A percentile compares a stretch with the other conserved stretches of the same genome.
Evolutionary conservation across 257 asterid species (phyloP).

Genomic region (Linaria vulgaris): DNA sequence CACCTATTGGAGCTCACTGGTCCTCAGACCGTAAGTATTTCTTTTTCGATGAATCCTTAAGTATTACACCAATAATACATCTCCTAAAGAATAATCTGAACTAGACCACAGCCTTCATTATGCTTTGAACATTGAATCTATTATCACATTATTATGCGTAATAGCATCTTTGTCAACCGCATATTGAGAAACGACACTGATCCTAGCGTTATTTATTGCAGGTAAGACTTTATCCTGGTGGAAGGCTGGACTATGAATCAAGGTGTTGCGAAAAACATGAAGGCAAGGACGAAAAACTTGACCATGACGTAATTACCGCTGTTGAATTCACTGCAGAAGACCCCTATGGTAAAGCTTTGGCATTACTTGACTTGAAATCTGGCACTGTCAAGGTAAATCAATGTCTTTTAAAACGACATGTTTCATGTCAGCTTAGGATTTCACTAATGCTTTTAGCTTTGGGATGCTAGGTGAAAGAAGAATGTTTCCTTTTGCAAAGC

Average conservation of each 20-base stretch:
- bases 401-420: not conserved
- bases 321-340: conserved; percentile 68
- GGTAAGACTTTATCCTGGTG: conserved; percentile 78
- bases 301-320: conserved; percentile 63
- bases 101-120: conserved; percentile 5
- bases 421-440: conserved; percentile 20
- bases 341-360: conserved; percentile 82
- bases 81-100: conserved; percentile 4
- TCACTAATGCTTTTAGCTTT: conserved; percentile 14
- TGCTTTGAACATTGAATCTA: not conserved
- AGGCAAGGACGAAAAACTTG: conserved; percentile 36
- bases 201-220: conserved; percentile 28
- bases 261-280: conserved; percentile 58
- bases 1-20: conserved; percentile 74
- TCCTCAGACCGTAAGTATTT: conserved; percentile 60
- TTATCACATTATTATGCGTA: not conserved
- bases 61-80: not conserved
- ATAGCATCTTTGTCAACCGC: not conserved
- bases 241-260: conserved; percentile 76
- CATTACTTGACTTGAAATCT: conserved; percentile 65
- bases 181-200: not conserved
- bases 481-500: conserved; percentile 69
- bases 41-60: too few relatives aligned
- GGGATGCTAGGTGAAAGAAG: conserved; percentile 66
- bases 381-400: conserved; percentile 57